A percentile compares a stretch with the other conserved stretches of the same genome.
Conservation (phyloP, 2,329 filamentous ascomycete species). For the Venturia pyrina region DNA sequence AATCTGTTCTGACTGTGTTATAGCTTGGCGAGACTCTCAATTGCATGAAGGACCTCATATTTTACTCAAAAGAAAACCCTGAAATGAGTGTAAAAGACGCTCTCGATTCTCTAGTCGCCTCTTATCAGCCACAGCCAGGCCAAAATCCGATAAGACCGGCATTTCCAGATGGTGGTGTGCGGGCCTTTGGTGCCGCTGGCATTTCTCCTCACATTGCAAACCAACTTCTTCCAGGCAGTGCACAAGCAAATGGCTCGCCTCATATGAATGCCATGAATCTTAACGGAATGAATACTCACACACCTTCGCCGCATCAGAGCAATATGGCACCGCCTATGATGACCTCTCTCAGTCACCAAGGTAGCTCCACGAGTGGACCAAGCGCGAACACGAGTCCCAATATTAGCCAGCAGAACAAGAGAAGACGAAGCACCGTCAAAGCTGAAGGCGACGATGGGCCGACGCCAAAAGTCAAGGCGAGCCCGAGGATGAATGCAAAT, state of each 20-base stretch:
- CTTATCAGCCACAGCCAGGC: constrained; percentile 16
- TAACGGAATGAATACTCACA: constrained; percentile 28
- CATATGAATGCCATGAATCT: constrained; percentile 27
- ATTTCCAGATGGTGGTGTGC: constrained; percentile 5
- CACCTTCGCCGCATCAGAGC: constrained; percentile 34
- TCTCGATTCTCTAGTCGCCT: constrained; percentile 40
- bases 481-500: constrained; percentile 33
- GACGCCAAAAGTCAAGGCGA: constrained; percentile 39
- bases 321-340: constrained; percentile 43
- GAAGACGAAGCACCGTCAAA: constrained; percentile 42
- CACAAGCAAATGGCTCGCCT: constrained; percentile 36
- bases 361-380: constrained; percentile 33
- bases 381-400: constrained; percentile 56
- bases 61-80: constrained; percentile 43
- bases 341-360: constrained; percentile 46
- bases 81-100: constrained; percentile 44
- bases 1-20: neutral
- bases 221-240: constrained; percentile 41
- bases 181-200: neutral
- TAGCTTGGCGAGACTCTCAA: constrained; percentile 57
- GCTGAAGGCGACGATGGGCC: constrained; percentile 47
- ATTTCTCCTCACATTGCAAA: constrained; percentile 46
- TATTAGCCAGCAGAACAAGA: constrained; percentile 41
- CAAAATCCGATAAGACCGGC: constrained; percentile 14
- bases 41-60: constrained; percentile 52